Evolutionary conservation across 2,329 filamentous ascomycete species (phyloP).

Genomic region (Sporothrix globosa): DNA sequence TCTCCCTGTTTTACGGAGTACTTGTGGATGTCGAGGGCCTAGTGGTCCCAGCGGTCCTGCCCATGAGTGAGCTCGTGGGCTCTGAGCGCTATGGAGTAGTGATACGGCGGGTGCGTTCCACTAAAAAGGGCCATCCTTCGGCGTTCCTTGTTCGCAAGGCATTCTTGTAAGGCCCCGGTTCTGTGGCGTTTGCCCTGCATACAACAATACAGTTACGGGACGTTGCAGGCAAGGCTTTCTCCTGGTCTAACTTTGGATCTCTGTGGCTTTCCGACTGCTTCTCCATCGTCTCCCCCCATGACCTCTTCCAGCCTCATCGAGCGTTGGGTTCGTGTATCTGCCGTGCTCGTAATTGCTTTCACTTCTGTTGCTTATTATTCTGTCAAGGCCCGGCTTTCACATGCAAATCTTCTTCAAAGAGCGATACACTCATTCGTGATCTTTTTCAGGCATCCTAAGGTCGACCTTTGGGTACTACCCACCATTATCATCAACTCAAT

Average conservation of each 20-base stretch:
- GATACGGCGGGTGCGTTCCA: constrained; percentile 3
- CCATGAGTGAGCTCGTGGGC: neutral
- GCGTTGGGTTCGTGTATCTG: neutral
- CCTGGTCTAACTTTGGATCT: neutral
- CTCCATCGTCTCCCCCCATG: neutral
- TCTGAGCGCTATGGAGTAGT: neutral
- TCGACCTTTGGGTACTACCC: neutral
- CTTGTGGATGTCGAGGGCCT: neutral
- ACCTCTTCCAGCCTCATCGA: neutral
- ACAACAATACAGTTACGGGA: neutral
- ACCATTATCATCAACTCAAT: neutral
- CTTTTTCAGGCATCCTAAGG: neutral
- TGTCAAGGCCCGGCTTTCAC: constrained; percentile 5
- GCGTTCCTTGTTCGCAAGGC: constrained; percentile 20
- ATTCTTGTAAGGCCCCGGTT: constrained; percentile 18
- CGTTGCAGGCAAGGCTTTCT: constrained; percentile 27
- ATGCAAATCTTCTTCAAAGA: neutral
- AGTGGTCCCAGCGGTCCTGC: neutral
- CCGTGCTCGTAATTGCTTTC: constrained; percentile 20
- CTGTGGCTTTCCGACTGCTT: neutral
- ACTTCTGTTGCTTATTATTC: constrained; percentile 26
- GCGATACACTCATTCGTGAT: neutral
- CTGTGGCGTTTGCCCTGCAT: constrained; percentile 23
- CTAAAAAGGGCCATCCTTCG: constrained; percentile 4
- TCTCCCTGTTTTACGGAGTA: neutral